Evolutionary conservation across 495 filamentous ascomycete species (phyloP).

Genomic region (Annulohypoxylon bovei): DNA sequence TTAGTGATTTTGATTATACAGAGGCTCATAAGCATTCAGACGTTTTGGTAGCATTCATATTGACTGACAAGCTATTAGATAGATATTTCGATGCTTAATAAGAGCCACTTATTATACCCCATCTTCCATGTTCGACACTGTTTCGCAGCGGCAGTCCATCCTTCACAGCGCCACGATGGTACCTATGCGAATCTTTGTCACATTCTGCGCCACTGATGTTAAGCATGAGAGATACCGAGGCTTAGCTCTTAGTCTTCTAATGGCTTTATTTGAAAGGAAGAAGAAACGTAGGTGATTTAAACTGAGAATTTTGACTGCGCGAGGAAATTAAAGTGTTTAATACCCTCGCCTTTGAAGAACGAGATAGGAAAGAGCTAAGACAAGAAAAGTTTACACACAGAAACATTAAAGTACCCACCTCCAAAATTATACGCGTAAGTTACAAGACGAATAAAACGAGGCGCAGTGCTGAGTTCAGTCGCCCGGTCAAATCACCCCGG

Average conservation of each 20-base stretch:
- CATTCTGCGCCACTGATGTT: slow-evolving; percentile 7
- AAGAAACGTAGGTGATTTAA: not conserved
- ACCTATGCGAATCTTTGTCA: not conserved
- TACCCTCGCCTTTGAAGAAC: not conserved
- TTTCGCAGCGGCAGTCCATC: slow-evolving; percentile 22
- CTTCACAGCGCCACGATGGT: slow-evolving; percentile 8
- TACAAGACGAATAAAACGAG: slow-evolving; percentile 26
- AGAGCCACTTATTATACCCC: not conserved
- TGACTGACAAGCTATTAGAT: not conserved
- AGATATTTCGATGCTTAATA: slow-evolving; percentile 9
- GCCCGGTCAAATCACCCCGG: slow-evolving; percentile 14
- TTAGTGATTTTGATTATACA: not conserved
- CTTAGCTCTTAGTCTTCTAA: not conserved
- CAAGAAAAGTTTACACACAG: not conserved
- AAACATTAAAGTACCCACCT: slow-evolving; percentile 16
- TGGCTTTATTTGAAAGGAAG: not conserved
- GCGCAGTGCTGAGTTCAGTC: slow-evolving; percentile 23
- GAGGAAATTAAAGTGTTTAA: slow-evolving; percentile 5
- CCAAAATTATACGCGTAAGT: slow-evolving; percentile 18
- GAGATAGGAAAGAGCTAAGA: slow-evolving; percentile 16
- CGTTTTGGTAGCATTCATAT: not conserved
- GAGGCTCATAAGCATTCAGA: not conserved
- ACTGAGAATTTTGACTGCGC: not conserved
- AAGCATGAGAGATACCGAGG: not conserved
- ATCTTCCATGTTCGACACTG: slow-evolving; percentile 14